Conservation (phyloP, 345 rosid species). For the Brassica rapa region DNA sequence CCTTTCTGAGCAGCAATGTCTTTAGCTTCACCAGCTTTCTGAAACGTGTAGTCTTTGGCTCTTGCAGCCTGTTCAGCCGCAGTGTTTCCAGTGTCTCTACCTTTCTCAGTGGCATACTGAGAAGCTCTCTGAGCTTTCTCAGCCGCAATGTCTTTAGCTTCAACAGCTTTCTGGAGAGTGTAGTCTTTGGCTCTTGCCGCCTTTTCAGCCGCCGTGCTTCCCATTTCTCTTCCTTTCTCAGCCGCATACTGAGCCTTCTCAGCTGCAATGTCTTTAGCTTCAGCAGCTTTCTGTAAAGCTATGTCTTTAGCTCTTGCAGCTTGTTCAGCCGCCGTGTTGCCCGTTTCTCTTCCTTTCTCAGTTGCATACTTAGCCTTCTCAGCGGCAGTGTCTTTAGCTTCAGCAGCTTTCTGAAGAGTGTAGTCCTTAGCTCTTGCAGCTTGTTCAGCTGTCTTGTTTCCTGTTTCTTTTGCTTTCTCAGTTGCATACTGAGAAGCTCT, state of each 20-base stretch:
- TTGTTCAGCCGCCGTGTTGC: slow-evolving; percentile 35
- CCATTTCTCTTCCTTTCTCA: slow-evolving; percentile 24
- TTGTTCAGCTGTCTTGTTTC: slow-evolving; percentile 32
- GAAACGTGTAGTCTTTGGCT: too few relatives aligned
- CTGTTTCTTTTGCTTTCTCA: slow-evolving; percentile 45
- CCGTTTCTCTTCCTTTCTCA: slow-evolving; percentile 47
- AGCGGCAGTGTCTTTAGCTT: slow-evolving; percentile 40
- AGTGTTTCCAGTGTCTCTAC: slow-evolving; percentile 30
- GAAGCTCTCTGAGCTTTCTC: slow-evolving; percentile 45
- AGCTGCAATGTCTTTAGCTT: slow-evolving; percentile 40
- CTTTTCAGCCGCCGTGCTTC: slow-evolving; percentile 33
- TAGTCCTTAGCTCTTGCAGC: slow-evolving; percentile 38
- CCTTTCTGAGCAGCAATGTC: slow-evolving; percentile 33
- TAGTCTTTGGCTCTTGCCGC: slow-evolving; percentile 43
- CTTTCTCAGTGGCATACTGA: slow-evolving; percentile 41
- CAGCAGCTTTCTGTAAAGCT: slow-evolving; percentile 38
- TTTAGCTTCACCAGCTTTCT: too few relatives aligned
- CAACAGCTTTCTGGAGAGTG: slow-evolving; percentile 39
- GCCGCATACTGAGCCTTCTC: slow-evolving; percentile 41
- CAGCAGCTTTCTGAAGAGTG: slow-evolving; percentile 35
- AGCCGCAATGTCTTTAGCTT: slow-evolving; percentile 40
- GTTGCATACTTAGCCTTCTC: slow-evolving; percentile 41
- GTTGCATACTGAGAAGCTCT: slow-evolving; percentile 34
- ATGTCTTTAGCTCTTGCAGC: slow-evolving; percentile 43
- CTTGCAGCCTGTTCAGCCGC: too few relatives aligned